These are phyloP conservation scores for Penicillium turbatum DNA, from an alignment of 495 filamentous ascomycete species.

Conservation along the genomic window DNA sequence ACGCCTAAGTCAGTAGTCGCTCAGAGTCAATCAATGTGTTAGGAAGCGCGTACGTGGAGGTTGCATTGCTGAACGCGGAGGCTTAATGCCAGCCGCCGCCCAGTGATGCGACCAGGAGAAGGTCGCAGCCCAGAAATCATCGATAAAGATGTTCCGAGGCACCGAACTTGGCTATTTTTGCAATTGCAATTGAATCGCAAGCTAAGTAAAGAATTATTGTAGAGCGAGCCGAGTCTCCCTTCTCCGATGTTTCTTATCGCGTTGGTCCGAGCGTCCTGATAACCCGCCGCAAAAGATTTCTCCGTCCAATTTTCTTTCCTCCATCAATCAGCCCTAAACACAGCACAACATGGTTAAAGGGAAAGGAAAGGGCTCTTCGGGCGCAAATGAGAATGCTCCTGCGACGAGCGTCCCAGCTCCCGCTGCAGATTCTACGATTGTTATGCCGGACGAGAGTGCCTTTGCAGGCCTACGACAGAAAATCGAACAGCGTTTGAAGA, in stretches of 20 bases:
- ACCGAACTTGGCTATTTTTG: not conserved
- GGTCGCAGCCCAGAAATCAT: slow-evolving; percentile 15
- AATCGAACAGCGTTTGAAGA: slow-evolving; percentile 54
- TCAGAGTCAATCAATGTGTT: not conserved
- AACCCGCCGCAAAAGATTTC: slow-evolving; percentile 35
- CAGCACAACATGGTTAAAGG: slow-evolving; percentile 34
- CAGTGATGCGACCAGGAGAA: slow-evolving; percentile 4
- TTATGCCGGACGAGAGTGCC: slow-evolving; percentile 52
- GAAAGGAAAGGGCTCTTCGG: slow-evolving; percentile 40
- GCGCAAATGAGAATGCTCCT: slow-evolving; percentile 24
- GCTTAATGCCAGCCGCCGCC: slow-evolving; percentile 10
- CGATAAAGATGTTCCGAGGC: not conserved
- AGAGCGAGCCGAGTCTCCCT: slow-evolving; percentile 16
- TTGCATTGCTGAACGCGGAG: slow-evolving; percentile 19
- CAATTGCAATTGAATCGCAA: not conserved
- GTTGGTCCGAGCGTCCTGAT: slow-evolving; percentile 30
- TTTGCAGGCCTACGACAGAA: slow-evolving; percentile 60
- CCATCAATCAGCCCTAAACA: slow-evolving; percentile 16
- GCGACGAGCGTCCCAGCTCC: slow-evolving; percentile 17
- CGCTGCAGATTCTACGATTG: slow-evolving; percentile 21
- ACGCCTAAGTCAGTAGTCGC: slow-evolving; percentile 11
- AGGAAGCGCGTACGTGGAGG: slow-evolving; percentile 23
- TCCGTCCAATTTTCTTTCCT: slow-evolving; percentile 26
- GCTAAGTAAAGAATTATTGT: slow-evolving; percentile 8
- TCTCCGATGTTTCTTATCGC: slow-evolving; percentile 25